Percentiles rank a stretch among this genome's conserved stretches.
Conservation (phyloP, 352 stramenopile species). For the Phytophthora cactorum region DNA sequence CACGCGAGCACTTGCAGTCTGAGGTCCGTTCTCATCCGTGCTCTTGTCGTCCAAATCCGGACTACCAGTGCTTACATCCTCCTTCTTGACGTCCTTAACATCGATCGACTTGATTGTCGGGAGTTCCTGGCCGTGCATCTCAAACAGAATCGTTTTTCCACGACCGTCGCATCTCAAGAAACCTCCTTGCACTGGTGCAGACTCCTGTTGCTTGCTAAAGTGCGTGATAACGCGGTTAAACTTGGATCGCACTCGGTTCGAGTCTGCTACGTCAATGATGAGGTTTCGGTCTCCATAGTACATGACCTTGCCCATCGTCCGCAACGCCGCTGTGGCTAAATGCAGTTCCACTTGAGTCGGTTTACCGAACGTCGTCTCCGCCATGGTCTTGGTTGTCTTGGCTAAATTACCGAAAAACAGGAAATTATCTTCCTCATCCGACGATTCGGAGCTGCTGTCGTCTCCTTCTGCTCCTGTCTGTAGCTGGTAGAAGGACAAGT, state of each 20-base stretch:
- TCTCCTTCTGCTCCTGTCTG: constrained; percentile 41
- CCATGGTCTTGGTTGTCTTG: constrained; percentile 66
- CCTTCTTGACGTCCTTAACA: constrained; percentile 36
- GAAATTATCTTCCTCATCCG: constrained; percentile 68
- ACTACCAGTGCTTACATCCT: background rate
- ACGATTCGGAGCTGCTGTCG: constrained; percentile 59
- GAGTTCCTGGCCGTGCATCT: constrained; percentile 68
- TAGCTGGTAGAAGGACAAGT: constrained; percentile 78
- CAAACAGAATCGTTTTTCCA: constrained; percentile 75
- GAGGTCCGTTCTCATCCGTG: constrained; percentile 10
- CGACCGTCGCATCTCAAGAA: constrained; percentile 80
- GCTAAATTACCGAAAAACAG: constrained; percentile 70
- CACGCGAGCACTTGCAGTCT: constrained; percentile 12
- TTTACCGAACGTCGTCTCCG: constrained; percentile 74
- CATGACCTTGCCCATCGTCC: constrained; percentile 70
- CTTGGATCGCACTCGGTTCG: constrained; percentile 80
- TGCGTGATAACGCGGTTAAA: constrained; percentile 88
- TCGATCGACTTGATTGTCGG: constrained; percentile 62
- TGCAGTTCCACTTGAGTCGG: constrained; percentile 61
- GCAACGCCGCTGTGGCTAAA: constrained; percentile 53
- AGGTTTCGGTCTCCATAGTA: constrained; percentile 84
- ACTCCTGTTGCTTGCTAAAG: constrained; percentile 71
- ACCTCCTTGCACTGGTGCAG: constrained; percentile 58
- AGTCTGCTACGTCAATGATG: constrained; percentile 83
- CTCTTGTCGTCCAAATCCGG: constrained; percentile 19